Base-by-base conservation (phyloP, 2,329 filamentous ascomycete genomes). In the Cladosporium sp. region DNA sequence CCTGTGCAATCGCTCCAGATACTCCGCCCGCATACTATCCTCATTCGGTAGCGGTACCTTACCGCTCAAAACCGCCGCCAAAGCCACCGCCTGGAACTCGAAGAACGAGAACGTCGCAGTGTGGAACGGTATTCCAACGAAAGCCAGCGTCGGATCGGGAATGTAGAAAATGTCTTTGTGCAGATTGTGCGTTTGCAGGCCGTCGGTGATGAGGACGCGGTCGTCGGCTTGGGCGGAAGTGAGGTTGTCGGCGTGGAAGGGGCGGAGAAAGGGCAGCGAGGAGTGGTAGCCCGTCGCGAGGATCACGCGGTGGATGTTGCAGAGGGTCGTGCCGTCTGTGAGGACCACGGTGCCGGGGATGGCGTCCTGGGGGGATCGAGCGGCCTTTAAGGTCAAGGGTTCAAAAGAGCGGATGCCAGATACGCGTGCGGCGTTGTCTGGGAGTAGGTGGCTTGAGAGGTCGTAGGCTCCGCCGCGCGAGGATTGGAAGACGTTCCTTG, bases 81-180 rank as follows among this genome's bases (percentile, higher is more conserved):
- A 78, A 0, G 82, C 83, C 68, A 88, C 85, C 0, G 87, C 88
- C 72, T 91, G 89, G 69, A 89, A 90, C 67, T 91, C 89, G 67
- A 90, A 91, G 0, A 91, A 78, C 0, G 86, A 87, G 71, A 91
- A 91, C 0, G 89, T 91, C 0, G 88, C 87, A 0, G 86, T 86
- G 71, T 89, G 85, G 71, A 87, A 90, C 0, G 87, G 88, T 0
- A 88, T 84, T 0, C 89, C 89, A 21, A 91, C 65, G 68, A 91
- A 91, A 0, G 81, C 78, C 0, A 91, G 78, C 0, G 86, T 85
- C 0, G 88, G 87, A 67, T 91, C 88, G 0, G 83, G 82, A 52
- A 90, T 90, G 75, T 90, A 91, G 72, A 89, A 91, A 16, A 91
- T 87, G 72, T 91, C 89, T 66, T 86, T 86, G 78, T 91, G 86